Base-by-base conservation (phyloP, 495 filamentous ascomycete species). In the Daldinia loculata region DNA sequence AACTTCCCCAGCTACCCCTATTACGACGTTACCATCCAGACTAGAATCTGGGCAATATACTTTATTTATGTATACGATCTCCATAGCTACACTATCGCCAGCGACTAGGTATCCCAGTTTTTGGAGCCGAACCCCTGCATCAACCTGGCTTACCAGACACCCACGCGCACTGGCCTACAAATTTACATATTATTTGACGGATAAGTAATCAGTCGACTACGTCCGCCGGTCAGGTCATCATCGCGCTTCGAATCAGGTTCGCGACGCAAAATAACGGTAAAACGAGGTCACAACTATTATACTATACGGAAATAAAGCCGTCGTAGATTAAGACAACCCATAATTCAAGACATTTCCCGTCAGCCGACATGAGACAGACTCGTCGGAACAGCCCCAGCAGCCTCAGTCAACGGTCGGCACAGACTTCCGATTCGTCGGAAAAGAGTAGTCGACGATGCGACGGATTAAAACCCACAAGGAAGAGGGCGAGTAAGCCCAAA, bases 401-500 rank as follows among this genome's bases (percentile, higher is more conserved):
- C 50, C 67, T 32, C 19, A 67, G 63, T 30, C 58, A 56, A 56
- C 51, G 36, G 58, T 69, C 67, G 19, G 57, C 39, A 11, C 61
- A 45, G 4, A 66, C 52, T 27, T 62, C 63, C 34, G 71, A 74
- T 74, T 70, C 67, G 53, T 67, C 67, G 22, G 67, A 70, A 24
- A 74, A 39, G 34, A 69, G 53, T 55, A 66, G 39, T 26, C 66
- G 45, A 52, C 57, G 36, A 29, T 43, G 53, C 30, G 53, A 50
- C 66, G 62, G 61, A 29, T 63, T 34, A 45, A 63, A 58, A 15
- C 71, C 62, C 32, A 56, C 71, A 17, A 63, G 69, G 36, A 76
- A 74, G 61, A 73, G 74, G 38, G 71, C 71, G 9, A 74, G 74
- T 67, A 76, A 71, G 55, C 67, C 74, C 56, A 76, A 76, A 50